Percentiles rank a stretch among this genome's conserved stretches.
phyloP scores from a whole-genome alignment of 805 yeast species.

The Metschnikowia vanudenii region DNA sequence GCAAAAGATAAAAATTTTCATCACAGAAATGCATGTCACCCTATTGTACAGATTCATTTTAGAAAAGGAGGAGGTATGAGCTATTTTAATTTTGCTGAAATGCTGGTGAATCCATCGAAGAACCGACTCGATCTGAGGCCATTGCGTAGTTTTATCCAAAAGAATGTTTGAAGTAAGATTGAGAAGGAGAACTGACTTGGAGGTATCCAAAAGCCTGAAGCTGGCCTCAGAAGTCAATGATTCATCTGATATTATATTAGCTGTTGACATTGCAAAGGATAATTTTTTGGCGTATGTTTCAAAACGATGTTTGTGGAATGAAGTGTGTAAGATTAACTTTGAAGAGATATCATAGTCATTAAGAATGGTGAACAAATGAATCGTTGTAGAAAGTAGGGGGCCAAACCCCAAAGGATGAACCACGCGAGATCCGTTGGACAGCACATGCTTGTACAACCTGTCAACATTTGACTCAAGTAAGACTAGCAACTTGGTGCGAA shows the following conservation, averaged over 20 bases:
- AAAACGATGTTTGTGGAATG: slow-evolving; percentile 25
- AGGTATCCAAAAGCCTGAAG: slow-evolving; percentile 18
- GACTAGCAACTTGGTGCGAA: slow-evolving; percentile 21
- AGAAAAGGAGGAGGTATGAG: neutral
- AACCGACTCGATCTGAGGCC: slow-evolving; percentile 28
- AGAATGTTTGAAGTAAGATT: slow-evolving; percentile 31
- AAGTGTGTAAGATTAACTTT: slow-evolving; percentile 27
- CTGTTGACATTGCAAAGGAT: slow-evolving; percentile 24
- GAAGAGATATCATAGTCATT: slow-evolving; percentile 36
- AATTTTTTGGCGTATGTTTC: slow-evolving; percentile 32
- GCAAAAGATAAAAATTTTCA: slow-evolving; percentile 27
- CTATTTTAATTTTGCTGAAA: slow-evolving; percentile 5
- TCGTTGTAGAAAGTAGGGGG: slow-evolving; percentile 16
- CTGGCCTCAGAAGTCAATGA: neutral
- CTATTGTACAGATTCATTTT: slow-evolving; percentile 12
- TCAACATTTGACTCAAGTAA: slow-evolving; percentile 21
- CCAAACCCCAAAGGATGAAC: slow-evolving; percentile 4
- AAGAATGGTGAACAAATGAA: slow-evolving; percentile 36
- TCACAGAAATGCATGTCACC: slow-evolving; percentile 23
- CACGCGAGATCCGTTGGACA: neutral
- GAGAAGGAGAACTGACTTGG: slow-evolving; percentile 32
- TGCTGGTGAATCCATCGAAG: slow-evolving; percentile 28
- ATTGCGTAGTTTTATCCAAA: slow-evolving; percentile 24
- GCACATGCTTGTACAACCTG: slow-evolving; percentile 15
- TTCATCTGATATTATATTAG: neutral